Base-by-base conservation (phyloP, 1,284 basidiomycete species). In the Cryptococcus jaspeensis region DNA sequence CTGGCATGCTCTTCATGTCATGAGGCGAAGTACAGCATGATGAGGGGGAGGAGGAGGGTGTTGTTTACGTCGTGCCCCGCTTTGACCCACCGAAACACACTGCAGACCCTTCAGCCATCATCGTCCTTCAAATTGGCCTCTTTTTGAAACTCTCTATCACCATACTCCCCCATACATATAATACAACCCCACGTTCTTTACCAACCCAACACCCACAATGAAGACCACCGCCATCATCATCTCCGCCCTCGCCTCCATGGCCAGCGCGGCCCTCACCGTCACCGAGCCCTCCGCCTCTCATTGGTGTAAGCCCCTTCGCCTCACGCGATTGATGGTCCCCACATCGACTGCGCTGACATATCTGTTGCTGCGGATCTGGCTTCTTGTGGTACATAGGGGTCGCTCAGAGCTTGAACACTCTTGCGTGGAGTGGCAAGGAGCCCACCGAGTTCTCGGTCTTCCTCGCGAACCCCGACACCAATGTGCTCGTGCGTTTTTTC, bases 401-500 rank as follows among this genome's bases (percentile, higher is more conserved):
- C 44, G 63, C 63, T 20, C 52, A 74, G 46, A 62, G 58, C 28
- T 38, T 62, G 48, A 73, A 74, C 55, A 73, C 70, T 5, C 58
- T 76, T 42, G 62, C 60, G 16, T 77, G 74, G 74, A 55, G 59
- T 11, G 65, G 61, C 35, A 36, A 51, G 23, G 42, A 55, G 18
- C 60, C 65, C 25, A 39, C 53, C 35, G 52, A 67, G 46, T 74
- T 74, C 59, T 67, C 68, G 18, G 66, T 71, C 39, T 74, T 71
- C 58, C 58, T 76, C 45, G 52, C 53, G 49, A 71, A 75, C 56
- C 61, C 70, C 11, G 63, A 75, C 52, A 44, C 58, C 12, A 63
- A 56, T 41, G 50, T 75, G 7, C 64, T 77, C 40, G 69, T 71
- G 43, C 53, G 67, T 63, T 20, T n/a, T n/a, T n/a, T n/a, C n/a